Base-by-base conservation (phyloP, 108 stramenopile genomes). In the Chaetoceros tenuissimus region DNA sequence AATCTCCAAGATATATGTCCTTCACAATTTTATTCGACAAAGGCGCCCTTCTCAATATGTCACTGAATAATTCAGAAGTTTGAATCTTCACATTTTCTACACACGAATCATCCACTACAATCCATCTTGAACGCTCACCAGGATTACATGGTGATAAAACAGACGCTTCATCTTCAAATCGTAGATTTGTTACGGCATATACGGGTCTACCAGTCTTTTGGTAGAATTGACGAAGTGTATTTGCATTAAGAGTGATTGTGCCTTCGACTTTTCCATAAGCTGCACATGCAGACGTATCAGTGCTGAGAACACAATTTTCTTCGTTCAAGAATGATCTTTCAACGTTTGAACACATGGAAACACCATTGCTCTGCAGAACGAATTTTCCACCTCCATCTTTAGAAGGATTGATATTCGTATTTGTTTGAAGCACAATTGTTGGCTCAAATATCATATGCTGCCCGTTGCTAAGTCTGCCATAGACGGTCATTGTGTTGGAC, bases 131-230 rank as follows among this genome's bases (percentile, higher is more conserved):
- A 16, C 3, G 25, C 27, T 13, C 40, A 16, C 65, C 65, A 23
- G 55, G 28, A 34, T 8, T 24, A 26, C 65, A 66, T 10, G 58
- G 58, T 24, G 47, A 31, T 13, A 18, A 28, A 20, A 52, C 31
- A 21, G 28, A 24, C 19, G 40, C 21, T 8, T 61, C 47, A 28
- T 46, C 46, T 50, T 72, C 54, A 26, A 72, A 28, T 30, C 60
- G 54, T 44, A 72, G 50, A 17, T 53, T 60, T 21, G 53, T 28
- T 18, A 72, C 49, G 5, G 62, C 65, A 58, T 66, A 72, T 26
- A 70, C 40, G 40, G 34, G 34, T 13, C 34, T 40, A 10, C 13
- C 13, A 10, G 13, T 40, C 34, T 10, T 5, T 40, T 40, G 8
- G 13, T 10, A 40, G 13, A 40, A 40, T 13, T 10, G 13, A 10